Evolutionary conservation across 75 land plant species (phyloP), one percentile per base, ranked within the genome.

Genomic region (Selaginella moellendorffii): DNA sequence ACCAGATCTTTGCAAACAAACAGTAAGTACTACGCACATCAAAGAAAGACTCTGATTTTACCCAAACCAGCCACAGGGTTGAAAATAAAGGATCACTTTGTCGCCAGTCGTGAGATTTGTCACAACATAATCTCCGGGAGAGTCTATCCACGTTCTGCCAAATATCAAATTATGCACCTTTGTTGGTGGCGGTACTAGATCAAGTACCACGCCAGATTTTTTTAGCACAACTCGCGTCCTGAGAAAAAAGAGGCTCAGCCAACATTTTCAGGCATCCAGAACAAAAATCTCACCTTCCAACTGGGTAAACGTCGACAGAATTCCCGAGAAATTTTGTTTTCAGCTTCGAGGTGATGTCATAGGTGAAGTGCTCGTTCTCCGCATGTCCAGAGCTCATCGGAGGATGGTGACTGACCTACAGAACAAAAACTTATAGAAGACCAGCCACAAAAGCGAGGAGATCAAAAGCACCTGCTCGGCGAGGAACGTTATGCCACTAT

Each of bases 21-120:
- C 60, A 10, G 52, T 46, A 10, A 18, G 14, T 46, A 63, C 28
- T 14, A 52, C 54, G 17, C 19, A 2, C 5, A 56, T 9, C 20
- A 1, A 29, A 63, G 24, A 30, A 65, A 2, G 56, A 10, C 1
- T 0, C 20, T 28, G 22, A 2, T 8, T 22, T 18, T 83, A 93
- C 98, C 99, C 99, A 81, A 95, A 95, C 99, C 99, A 95, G 29
- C 99, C 99, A 74, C 99, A 95, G 12, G 85, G 84, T 74, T 95
- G 96, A 70, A 95, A 95, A 69, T 79, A 86, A n/a, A 95, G 71
- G 1, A 95, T 87, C 52, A 70, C 96, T 84, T 95, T 95, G 64
- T 83, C 96, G 1, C 96, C 96, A 23, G 99, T 95, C 0, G 96
- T 86, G 58, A 82, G 69, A 70, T 95, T 95, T 61, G 96, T 80